Conservation (phyloP, 2,329 filamentous ascomycete genomes). For the Massarina eburnea region DNA sequence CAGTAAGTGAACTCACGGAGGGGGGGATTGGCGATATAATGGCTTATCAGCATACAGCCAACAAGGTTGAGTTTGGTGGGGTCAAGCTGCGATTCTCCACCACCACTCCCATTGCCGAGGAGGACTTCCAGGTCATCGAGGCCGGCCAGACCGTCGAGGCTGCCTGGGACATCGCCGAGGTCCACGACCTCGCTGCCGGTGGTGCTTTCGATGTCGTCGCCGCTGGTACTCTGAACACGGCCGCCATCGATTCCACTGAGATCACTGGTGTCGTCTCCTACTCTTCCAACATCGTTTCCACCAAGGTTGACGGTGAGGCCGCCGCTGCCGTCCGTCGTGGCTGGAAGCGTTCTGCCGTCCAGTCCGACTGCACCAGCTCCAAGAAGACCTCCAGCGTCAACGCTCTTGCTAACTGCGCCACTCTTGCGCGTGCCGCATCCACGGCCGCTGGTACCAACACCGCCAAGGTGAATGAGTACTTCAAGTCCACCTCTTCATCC, state of each 20-base stretch:
- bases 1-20: constrained; percentile 38
- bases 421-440: constrained; percentile 54
- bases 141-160: constrained; percentile 51
- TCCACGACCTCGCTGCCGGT: constrained; percentile 52
- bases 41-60: constrained; percentile 24
- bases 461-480: constrained; percentile 60
- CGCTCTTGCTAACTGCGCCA: constrained; percentile 56
- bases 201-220: constrained; percentile 58
- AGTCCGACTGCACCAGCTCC: constrained; percentile 56
- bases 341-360: constrained; percentile 54
- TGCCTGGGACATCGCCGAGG: constrained; percentile 55
- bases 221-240: constrained; percentile 57
- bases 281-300: constrained; percentile 57
- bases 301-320: constrained; percentile 56
- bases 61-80: constrained; percentile 52
- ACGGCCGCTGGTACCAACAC: constrained; percentile 52
- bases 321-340: constrained; percentile 52
- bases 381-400: constrained; percentile 46
- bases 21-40: no score
- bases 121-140: constrained; percentile 52
- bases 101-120: constrained; percentile 48
- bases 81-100: constrained; percentile 50
- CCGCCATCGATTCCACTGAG: constrained; percentile 53
- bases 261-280: constrained; percentile 58
- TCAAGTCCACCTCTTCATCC: constrained; percentile 55